Evolutionary conservation across 2,329 filamentous ascomycete genomes (phyloP).

Genomic region (Exophiala aquamarina): DNA sequence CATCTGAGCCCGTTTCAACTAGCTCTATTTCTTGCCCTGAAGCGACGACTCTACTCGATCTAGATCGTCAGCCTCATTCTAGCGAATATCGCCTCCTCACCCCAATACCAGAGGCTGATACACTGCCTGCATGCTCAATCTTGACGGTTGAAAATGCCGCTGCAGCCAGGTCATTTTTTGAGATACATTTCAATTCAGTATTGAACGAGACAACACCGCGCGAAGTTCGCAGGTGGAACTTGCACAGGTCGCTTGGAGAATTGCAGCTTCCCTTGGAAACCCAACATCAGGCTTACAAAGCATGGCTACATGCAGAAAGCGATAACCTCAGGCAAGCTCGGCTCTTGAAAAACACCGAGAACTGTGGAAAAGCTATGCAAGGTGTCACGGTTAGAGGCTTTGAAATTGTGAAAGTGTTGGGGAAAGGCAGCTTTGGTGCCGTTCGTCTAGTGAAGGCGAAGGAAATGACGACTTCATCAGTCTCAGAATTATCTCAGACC

Average conservation of each 20-base stretch:
- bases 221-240: conserved; percentile 58
- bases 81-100: conserved; percentile 12
- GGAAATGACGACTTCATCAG: conserved; percentile 4
- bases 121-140: conserved; percentile 16
- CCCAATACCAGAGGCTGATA: conserved; percentile 21
- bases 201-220: conserved; percentile 59
- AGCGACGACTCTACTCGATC: conserved; percentile 12
- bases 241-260: conserved; percentile 62
- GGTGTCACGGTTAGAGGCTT: conserved; percentile 65
- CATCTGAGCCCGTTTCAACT: conserved; percentile 21
- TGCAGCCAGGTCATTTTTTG: conserved; percentile 81
- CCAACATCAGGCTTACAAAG: conserved; percentile 45
- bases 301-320: conserved; percentile 68
- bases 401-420: conserved; percentile 76
- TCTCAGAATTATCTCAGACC: no score
- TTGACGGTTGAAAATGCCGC: conserved; percentile 74
- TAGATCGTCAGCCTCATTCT: conserved; percentile 10
- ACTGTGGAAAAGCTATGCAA: conserved; percentile 42
- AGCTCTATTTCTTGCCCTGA: conserved; percentile 12
- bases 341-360: conserved; percentile 64
- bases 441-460: conserved; percentile 77
- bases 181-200: conserved; percentile 77
- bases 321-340: conserved; percentile 73
- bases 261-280: conserved; percentile 16
- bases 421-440: conserved; percentile 92